These are phyloP conservation scores for Russula brevipes DNA, from an alignment of 768 basidiomycete genomes.

Conservation along the genomic window DNA sequence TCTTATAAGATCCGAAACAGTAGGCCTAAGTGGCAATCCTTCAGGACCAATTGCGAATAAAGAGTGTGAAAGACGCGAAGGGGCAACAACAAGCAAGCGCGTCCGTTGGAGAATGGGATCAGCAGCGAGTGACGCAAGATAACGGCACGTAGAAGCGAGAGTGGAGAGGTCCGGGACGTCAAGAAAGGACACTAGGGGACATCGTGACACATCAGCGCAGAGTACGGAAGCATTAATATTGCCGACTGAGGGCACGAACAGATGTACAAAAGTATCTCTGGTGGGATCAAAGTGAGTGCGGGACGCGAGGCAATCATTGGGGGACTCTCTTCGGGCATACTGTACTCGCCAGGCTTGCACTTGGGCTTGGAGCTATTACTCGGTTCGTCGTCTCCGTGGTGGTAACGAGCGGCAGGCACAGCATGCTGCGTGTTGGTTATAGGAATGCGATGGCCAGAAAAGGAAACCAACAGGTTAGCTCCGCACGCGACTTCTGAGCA, in stretches of 20 bases:
- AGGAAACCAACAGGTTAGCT: not conserved
- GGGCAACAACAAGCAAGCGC: conserved; percentile 56
- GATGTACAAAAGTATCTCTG: conserved; percentile 19
- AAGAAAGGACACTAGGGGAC: conserved; percentile 55
- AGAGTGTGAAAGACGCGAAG: conserved; percentile 61
- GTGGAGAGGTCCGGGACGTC: conserved; percentile 66
- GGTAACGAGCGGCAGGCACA: not conserved
- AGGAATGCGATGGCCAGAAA: not conserved
- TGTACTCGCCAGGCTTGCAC: too few species aligned
- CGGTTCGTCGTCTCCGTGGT: not conserved
- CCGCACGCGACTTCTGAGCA: conserved; percentile 12
- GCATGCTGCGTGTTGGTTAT: too few species aligned
- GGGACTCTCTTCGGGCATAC: not conserved
- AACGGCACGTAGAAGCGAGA: conserved; percentile 44
- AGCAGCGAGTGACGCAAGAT: conserved; percentile 45
- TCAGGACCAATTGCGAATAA: conserved; percentile 54
- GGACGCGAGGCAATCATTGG: not conserved
- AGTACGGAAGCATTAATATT: conserved; percentile 1
- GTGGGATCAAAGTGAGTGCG: conserved; percentile 9
- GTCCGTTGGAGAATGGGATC: conserved; percentile 62
- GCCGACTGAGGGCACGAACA: conserved; percentile 4
- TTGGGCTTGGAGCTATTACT: too few species aligned
- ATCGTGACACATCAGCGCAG: not conserved
- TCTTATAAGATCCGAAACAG: conserved; percentile 60
- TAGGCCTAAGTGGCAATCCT: conserved; percentile 57